Percentiles rank a stretch among this genome's conserved stretches.
Evolutionary conservation across 148 eudicot species (phyloP).

Genomic region (Rhododendron ovatum): DNA sequence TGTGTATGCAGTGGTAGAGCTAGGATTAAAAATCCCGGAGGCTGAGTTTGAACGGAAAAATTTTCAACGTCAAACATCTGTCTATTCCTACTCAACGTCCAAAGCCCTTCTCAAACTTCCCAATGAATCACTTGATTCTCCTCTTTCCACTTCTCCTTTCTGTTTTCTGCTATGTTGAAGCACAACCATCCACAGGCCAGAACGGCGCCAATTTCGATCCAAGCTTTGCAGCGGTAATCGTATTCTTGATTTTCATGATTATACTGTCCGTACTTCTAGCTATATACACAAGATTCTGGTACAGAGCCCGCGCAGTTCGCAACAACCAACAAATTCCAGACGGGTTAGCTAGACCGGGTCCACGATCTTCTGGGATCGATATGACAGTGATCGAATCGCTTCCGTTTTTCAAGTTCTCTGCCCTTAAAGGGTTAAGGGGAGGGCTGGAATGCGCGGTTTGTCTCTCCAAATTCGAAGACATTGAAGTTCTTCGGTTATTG

Average conservation of each 20-base stretch:
- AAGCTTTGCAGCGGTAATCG: slow-evolving; percentile 63
- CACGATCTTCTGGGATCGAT: slow-evolving; percentile 56
- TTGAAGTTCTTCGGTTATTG: slow-evolving; percentile 50
- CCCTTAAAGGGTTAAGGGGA: slow-evolving; percentile 51
- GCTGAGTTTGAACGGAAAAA: no score
- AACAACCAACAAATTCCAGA: slow-evolving; percentile 8
- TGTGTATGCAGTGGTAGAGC: no score
- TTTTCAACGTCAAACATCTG: no score
- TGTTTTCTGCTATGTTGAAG: slow-evolving; percentile 14
- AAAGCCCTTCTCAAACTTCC: neutral
- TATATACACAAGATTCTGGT: slow-evolving; percentile 50
- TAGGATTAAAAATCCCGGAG: no score
- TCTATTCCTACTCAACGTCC: no score
- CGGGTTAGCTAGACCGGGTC: slow-evolving; percentile 17
- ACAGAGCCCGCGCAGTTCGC: neutral
- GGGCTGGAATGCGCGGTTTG: slow-evolving; percentile 83
- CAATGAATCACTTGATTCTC: slow-evolving; percentile 5
- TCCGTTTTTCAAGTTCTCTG: slow-evolving; percentile 65
- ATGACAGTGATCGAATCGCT: slow-evolving; percentile 49
- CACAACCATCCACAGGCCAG: slow-evolving; percentile 20
- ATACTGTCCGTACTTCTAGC: slow-evolving; percentile 45
- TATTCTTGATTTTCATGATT: slow-evolving; percentile 51
- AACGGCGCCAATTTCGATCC: slow-evolving; percentile 41
- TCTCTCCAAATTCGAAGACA: slow-evolving; percentile 58
- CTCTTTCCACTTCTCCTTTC: neutral